These are phyloP conservation scores for Pichia cactophila DNA, from an alignment of 1,139 yeast genomes.

Conservation along the genomic window DNA sequence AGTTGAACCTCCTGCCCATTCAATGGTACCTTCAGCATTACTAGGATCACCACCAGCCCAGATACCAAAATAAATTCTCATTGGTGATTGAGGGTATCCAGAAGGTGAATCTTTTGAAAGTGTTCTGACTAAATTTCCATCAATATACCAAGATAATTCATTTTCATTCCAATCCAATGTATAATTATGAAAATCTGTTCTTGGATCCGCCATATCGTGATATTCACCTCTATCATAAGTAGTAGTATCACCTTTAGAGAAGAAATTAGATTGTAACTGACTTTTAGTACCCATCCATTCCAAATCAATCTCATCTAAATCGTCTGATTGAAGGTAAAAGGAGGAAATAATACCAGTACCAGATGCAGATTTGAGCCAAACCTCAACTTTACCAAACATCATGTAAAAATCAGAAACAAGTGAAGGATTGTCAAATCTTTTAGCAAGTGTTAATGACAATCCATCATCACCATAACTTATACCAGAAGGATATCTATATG, in stretches of 20 bases:
- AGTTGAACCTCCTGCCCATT: conserved; percentile 53
- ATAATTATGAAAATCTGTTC: conserved; percentile 60
- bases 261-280: conserved; percentile 74
- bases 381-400: conserved; percentile 82
- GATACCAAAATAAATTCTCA: conserved; percentile 39
- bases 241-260: conserved; percentile 69
- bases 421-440: conserved; percentile 69
- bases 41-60: conserved; percentile 57
- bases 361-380: conserved; percentile 57
- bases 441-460: conserved; percentile 46
- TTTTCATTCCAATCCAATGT: conserved; percentile 76
- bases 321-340: conserved; percentile 77
- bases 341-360: conserved; percentile 77
- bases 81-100: conserved; percentile 47
- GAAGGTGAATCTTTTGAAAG: conserved; percentile 31
- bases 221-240: conserved; percentile 73
- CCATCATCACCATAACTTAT: conserved; percentile 45
- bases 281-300: conserved; percentile 76
- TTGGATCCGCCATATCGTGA: conserved; percentile 51
- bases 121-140: conserved; percentile 38
- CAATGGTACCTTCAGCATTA: conserved; percentile 43
- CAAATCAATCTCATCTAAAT: conserved; percentile 76
- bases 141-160: conserved; percentile 40
- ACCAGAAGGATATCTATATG: conserved; percentile 31
- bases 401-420: conserved; percentile 69